These are phyloP conservation scores for Mycena kentingensis DNA, from an alignment of 768 basidiomycete genomes.

Conservation along the genomic window DNA sequence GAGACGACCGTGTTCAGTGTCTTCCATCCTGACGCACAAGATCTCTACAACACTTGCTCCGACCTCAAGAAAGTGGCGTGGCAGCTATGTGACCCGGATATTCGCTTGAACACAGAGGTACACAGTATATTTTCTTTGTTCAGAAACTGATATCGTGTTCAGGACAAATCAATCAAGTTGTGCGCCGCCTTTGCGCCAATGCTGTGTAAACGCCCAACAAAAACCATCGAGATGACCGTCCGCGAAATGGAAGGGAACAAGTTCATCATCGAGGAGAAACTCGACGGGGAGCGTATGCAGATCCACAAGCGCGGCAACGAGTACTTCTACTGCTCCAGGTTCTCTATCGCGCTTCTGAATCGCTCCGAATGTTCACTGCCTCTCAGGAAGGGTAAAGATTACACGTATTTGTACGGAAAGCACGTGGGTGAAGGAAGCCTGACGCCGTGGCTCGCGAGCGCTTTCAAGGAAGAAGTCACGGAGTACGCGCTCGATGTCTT, in stretches of 20 bases:
- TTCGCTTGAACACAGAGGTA: slow-evolving; percentile 65
- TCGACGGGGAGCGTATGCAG: slow-evolving; percentile 97
- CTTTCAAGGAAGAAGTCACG: slow-evolving; percentile 74
- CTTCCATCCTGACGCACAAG: slow-evolving; percentile 93
- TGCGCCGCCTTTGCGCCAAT: slow-evolving; percentile 92
- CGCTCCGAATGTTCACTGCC: neutral
- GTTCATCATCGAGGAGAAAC: slow-evolving; percentile 95
- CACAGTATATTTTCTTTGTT: neutral
- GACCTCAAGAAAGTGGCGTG: slow-evolving; percentile 93
- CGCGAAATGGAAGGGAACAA: slow-evolving; percentile 77
- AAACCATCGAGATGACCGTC: slow-evolving; percentile 79
- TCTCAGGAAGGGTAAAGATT: slow-evolving; percentile 83
- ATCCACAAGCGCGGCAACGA: slow-evolving; percentile 89
- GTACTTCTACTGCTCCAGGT: slow-evolving; percentile 93
- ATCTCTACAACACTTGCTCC: slow-evolving; percentile 94
- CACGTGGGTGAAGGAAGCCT: slow-evolving; percentile 81
- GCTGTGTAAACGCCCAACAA: slow-evolving; percentile 87
- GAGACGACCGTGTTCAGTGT: slow-evolving; percentile 90
- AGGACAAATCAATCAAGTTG: slow-evolving; percentile 85
- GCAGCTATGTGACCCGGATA: slow-evolving; percentile 78
- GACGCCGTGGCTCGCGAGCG: slow-evolving; percentile 80
- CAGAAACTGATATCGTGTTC: neutral
- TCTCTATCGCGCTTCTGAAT: slow-evolving; percentile 20
- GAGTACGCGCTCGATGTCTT: slow-evolving; percentile 58
- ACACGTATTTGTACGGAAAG: slow-evolving; percentile 89